Base-by-base conservation (phyloP, 768 basidiomycete genomes). In the Boletus reticulatus region DNA sequence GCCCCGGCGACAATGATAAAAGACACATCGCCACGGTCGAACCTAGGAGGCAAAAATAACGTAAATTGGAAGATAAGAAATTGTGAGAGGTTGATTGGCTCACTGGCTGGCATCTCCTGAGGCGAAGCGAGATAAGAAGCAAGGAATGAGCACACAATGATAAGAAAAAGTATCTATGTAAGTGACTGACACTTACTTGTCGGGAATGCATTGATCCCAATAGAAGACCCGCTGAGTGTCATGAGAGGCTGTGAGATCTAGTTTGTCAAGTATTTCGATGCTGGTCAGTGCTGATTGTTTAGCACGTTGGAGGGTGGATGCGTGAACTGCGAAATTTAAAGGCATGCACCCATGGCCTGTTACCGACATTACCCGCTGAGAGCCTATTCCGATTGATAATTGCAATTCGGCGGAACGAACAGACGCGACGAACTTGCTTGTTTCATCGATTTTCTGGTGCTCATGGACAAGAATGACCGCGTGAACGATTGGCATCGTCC, bases 1-100 rank as follows among this genome's bases (percentile, higher is more conserved):
- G 82, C 81, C 27, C 85, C 86, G 22, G 84, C 77, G 8, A 88
- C 65, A 17, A 84, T 80, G 60, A 91, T 84, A 68, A 89, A 91
- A 11, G 84, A 73, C 14, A 89, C 67, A 74, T 91, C 88, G 41
- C 89, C 87, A 22, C 80, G 77, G 69, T 89, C 80, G 70, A 84
- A 91, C 60, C 85, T 88, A 61, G 24, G 50, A 5, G 22, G 41
- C 5, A 20, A 32, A 49, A 42, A 47, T 39, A 34, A 57, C 13
- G 37, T 62, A 45, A 62, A 20, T 41, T 31, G 14, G 8, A 43
- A 43, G 38, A 50, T 47, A 57, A 19, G 29, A 19, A 2, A 22
- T 22, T 24, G 20, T 16, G 39, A 34, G 20, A 17, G n/a, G n/a
- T 27, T 29, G 14, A 55, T 59, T 55, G 55, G 57, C 69, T 71